Percentiles rank a stretch among this genome's conserved stretches.
These are phyloP conservation scores for Aegle marmelos DNA, from an alignment of 345 rosid genomes.

Conservation along the genomic window DNA sequence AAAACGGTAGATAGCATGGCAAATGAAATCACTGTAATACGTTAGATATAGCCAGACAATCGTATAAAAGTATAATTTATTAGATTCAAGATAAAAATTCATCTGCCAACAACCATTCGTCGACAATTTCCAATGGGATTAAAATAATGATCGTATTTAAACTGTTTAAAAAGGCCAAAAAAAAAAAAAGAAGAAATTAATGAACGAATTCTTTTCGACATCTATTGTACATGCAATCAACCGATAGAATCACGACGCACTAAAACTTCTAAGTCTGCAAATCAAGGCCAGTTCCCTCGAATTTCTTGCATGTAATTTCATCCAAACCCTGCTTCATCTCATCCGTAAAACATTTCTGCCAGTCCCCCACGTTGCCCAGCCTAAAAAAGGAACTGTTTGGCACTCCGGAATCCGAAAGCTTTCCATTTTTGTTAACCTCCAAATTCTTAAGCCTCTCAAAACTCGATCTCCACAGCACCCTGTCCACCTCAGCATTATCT, in stretches of 20 bases:
- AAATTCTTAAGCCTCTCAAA: conserved; percentile 40
- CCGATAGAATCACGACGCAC: no score
- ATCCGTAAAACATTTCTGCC: conserved; percentile 23
- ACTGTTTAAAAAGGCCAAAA: background rate
- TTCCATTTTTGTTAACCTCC: conserved; percentile 37
- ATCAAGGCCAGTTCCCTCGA: conserved; percentile 25
- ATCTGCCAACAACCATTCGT: no score
- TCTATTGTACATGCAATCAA: no score
- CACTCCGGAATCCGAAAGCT: conserved; percentile 20
- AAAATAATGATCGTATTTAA: no score
- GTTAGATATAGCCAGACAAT: no score
- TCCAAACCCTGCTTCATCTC: conserved; percentile 25
- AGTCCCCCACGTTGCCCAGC: conserved; percentile 36
- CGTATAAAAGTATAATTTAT: no score
- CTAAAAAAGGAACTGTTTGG: conserved; percentile 31
- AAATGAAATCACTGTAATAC: no score
- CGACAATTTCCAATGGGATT: background rate
- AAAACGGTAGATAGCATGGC: no score
- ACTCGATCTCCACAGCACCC: conserved; percentile 30
- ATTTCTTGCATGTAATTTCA: conserved; percentile 5
- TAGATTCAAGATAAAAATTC: no score
- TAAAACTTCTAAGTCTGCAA: background rate
- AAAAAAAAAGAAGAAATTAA: background rate
- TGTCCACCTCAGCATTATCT: conserved; percentile 30
- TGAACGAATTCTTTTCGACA: no score